Percentiles rank a stretch among this genome's conserved stretches.
Evolutionary conservation across 495 filamentous ascomycete species (phyloP).

Genomic region (Tuber aestivum): DNA sequence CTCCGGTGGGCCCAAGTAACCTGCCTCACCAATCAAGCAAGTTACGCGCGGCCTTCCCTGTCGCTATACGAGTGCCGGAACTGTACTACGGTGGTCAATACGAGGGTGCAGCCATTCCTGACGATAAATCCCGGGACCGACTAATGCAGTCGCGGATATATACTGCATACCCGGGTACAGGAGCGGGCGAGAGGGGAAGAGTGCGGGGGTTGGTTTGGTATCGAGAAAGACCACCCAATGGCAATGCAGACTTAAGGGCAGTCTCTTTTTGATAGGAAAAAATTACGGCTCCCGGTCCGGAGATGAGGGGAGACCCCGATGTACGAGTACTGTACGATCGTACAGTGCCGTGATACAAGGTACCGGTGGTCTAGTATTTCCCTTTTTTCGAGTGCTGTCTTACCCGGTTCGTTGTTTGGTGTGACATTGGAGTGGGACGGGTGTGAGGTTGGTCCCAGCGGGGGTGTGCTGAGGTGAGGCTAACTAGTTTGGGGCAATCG

Average conservation of each 20-base stretch:
- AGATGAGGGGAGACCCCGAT: not conserved
- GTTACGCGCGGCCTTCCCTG: not conserved
- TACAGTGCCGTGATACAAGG: not conserved
- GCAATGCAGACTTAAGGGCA: not conserved
- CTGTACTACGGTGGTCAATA: not conserved
- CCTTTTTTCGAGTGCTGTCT: not conserved
- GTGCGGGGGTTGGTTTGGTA: not conserved
- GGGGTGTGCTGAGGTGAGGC: not conserved
- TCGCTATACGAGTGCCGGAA: not conserved
- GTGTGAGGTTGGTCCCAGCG: not conserved
- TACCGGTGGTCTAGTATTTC: not conserved
- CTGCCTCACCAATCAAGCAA: not conserved
- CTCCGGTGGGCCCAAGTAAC: not conserved
- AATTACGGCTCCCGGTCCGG: not conserved
- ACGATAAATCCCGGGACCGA: not conserved
- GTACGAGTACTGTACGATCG: too few relatives aligned
- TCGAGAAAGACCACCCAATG: not conserved
- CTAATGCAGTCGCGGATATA: not conserved
- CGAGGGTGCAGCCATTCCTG: not conserved
- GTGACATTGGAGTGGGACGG: not conserved
- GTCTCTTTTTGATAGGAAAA: not conserved
- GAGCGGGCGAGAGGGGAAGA: not conserved
- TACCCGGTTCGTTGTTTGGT: not conserved
- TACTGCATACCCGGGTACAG: not conserved
- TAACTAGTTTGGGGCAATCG: not conserved